Evolutionary conservation across 140 eudicot species (phyloP).

Genomic region (Oenanthe javanica): DNA sequence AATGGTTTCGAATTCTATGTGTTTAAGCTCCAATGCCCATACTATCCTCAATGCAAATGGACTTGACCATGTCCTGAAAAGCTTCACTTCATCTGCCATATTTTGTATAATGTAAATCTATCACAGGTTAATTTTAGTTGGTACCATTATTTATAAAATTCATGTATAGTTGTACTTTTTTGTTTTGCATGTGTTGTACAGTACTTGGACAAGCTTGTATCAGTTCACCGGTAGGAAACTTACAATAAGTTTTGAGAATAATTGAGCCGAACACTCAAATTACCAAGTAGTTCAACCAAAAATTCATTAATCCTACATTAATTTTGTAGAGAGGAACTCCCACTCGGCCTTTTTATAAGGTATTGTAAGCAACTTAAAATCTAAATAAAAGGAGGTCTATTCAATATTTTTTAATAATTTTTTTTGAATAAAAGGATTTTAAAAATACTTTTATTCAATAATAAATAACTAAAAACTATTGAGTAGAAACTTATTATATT

Average conservation of each 20-base stretch:
- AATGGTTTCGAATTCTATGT: constrained; percentile 44
- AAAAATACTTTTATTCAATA: too few species aligned
- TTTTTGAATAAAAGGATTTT: too few species aligned
- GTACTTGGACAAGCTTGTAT: not conserved
- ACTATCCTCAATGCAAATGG: constrained; percentile 46
- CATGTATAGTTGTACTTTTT: not conserved
- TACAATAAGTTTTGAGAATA: too few species aligned
- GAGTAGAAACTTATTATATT: too few species aligned
- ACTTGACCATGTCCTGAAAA: constrained; percentile 59
- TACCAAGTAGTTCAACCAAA: not conserved
- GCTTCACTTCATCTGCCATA: constrained; percentile 57
- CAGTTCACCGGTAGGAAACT: too few species aligned
- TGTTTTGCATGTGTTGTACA: not conserved
- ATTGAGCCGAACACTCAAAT: not conserved
- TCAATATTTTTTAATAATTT: too few species aligned
- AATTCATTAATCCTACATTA: not conserved
- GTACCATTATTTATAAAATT: not conserved
- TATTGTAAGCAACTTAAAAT: too few species aligned
- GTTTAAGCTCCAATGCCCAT: constrained; percentile 60
- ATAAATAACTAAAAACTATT: too few species aligned
- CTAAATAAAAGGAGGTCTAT: too few species aligned
- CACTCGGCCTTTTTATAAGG: too few species aligned
- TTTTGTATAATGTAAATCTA: not conserved
- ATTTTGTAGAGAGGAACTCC: too few species aligned
- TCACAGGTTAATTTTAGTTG: not conserved